These are phyloP conservation scores for Blastobotrys petasosporus DNA, from an alignment of 1,139 yeast genomes.

Conservation along the genomic window DNA sequence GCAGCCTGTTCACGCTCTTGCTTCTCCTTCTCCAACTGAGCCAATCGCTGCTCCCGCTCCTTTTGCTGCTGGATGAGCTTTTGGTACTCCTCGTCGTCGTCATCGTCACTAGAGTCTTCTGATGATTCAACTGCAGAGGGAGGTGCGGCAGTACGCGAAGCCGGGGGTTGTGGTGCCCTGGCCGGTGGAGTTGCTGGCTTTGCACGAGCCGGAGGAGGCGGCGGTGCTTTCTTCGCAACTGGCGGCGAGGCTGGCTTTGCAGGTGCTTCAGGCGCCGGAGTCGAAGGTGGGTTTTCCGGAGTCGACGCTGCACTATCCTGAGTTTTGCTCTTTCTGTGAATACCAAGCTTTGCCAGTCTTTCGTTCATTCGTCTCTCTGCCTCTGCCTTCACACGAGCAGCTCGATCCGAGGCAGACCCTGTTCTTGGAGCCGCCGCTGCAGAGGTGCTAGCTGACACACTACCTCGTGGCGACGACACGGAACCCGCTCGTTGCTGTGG, in stretches of 20 bases:
- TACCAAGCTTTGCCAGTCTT: constrained; percentile 78
- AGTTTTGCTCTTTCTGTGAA: constrained; percentile 39
- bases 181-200: background rate
- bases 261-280: constrained; percentile 9
- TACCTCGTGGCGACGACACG: background rate
- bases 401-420: constrained; percentile 44
- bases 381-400: constrained; percentile 82
- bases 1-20: constrained; percentile 17
- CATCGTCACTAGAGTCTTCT: constrained; percentile 5
- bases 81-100: constrained; percentile 42
- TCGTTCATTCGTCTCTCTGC: constrained; percentile 90
- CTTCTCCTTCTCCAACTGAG: constrained; percentile 26
- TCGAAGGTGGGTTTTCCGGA: constrained; percentile 17
- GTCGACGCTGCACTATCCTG: constrained; percentile 4
- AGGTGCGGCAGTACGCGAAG: constrained; percentile 17
- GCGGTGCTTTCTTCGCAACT: constrained; percentile 9
- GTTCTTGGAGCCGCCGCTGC: background rate
- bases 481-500: constrained; percentile 3
- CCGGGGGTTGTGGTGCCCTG: constrained; percentile 16
- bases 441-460: background rate
- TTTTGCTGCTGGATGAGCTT: constrained; percentile 44
- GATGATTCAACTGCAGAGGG: constrained; percentile 16
- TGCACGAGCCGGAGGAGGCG: constrained; percentile 15
- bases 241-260: constrained; percentile 14
- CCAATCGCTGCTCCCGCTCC: constrained; percentile 30